Conservation (phyloP, 495 filamentous ascomycete species). For the Hypoxylon perforatum region DNA sequence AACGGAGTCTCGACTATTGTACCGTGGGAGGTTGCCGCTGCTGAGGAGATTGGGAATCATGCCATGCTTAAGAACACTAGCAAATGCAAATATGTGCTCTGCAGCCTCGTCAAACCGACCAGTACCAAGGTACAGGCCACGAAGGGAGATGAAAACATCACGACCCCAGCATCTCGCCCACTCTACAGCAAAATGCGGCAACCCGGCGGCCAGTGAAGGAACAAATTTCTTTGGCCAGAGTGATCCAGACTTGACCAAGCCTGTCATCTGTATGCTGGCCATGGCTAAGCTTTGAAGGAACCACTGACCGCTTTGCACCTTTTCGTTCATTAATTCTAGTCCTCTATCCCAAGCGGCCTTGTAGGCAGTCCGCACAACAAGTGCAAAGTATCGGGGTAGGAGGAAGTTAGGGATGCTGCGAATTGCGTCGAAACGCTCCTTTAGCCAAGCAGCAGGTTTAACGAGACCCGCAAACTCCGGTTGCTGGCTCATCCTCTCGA, state of each 20-base stretch:
- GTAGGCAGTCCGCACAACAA: slow-evolving; percentile 88
- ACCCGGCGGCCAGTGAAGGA: slow-evolving; percentile 88
- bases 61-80: slow-evolving; percentile 95
- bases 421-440: slow-evolving; percentile 84
- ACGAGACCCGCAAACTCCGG: slow-evolving; percentile 68
- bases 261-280: slow-evolving; percentile 90
- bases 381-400: slow-evolving; percentile 90
- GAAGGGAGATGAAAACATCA: slow-evolving; percentile 94
- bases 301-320: slow-evolving; percentile 80
- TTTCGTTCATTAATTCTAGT: slow-evolving; percentile 79
- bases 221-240: slow-evolving; percentile 86
- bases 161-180: slow-evolving; percentile 98
- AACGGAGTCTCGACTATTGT: slow-evolving; percentile 94
- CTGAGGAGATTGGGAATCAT: slow-evolving; percentile 97
- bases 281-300: slow-evolving; percentile 89
- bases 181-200: slow-evolving; percentile 93
- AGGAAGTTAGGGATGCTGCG: slow-evolving; percentile 87
- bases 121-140: slow-evolving; percentile 88
- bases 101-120: slow-evolving; percentile 87
- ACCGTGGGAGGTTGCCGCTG: slow-evolving; percentile 88
- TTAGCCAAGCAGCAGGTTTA: slow-evolving; percentile 79
- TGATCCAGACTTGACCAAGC: slow-evolving; percentile 87
- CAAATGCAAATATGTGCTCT: slow-evolving; percentile 95
- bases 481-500: slow-evolving; percentile 76
- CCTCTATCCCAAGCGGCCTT: slow-evolving; percentile 81